These are phyloP conservation scores for Omphalotus guepiniiformis DNA, from an alignment of 768 basidiomycete species.

Conservation along the genomic window DNA sequence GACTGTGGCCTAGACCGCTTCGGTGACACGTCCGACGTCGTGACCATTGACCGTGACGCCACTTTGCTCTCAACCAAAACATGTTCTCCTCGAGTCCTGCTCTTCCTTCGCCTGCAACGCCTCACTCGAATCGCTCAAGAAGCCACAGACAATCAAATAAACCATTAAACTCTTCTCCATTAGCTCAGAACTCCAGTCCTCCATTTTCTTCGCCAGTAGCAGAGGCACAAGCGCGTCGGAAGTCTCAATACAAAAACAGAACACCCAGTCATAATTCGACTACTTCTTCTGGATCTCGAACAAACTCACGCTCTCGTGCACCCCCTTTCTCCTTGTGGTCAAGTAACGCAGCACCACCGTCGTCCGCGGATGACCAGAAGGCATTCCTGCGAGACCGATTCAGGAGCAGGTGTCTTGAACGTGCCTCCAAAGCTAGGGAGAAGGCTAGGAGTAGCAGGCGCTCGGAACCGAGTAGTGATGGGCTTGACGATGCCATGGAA, in stretches of 20 bases:
- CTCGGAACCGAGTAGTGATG: conserved; percentile 45
- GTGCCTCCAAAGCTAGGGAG: conserved; percentile 52
- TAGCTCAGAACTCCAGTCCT: conserved; percentile 36
- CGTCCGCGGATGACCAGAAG: conserved; percentile 39
- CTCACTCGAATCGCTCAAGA: conserved; percentile 24
- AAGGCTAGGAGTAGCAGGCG: conserved; percentile 35
- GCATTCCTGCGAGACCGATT: conserved; percentile 56
- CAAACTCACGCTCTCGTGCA: conserved; percentile 2
- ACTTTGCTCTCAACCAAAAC: background rate
- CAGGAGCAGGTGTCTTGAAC: conserved; percentile 56
- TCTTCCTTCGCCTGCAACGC: conserved; percentile 30
- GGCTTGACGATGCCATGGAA: conserved; percentile 39
- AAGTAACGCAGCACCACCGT: conserved; percentile 8
- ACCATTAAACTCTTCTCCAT: conserved; percentile 48
- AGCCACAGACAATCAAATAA: conserved; percentile 21
- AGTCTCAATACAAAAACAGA: conserved; percentile 49
- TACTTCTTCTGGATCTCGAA: conserved; percentile 16
- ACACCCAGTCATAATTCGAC: conserved; percentile 20
- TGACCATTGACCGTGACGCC: background rate
- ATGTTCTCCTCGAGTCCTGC: conserved; percentile 24
- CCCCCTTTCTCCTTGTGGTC: conserved; percentile 16
- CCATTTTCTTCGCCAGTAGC: conserved; percentile 42
- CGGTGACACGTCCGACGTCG: background rate
- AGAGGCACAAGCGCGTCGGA: conserved; percentile 44
- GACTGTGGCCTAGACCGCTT: background rate